A percentile compares a stretch with the other conserved stretches of the same genome.
These are phyloP conservation scores for Leavenworthia alabamica DNA, from an alignment of 345 rosid genomes.

Conservation along the genomic window DNA sequence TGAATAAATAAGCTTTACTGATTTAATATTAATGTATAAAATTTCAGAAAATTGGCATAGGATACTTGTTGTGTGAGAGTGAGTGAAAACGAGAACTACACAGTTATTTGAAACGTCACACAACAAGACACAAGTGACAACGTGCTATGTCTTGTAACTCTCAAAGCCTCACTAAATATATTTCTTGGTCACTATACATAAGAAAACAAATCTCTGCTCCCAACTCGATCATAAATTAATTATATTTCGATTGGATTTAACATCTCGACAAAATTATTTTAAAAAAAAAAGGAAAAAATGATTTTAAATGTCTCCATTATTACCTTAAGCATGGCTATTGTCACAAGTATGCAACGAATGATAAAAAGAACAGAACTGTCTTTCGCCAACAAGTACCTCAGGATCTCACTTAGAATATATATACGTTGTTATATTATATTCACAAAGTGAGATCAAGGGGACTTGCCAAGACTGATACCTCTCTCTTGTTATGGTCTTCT, in stretches of 20 bases:
- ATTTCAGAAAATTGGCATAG: slow-evolving; percentile 13
- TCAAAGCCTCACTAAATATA: slow-evolving; percentile 18
- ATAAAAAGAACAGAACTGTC: slow-evolving; percentile 22
- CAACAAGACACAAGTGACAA: slow-evolving; percentile 27
- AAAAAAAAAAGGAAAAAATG: not conserved
- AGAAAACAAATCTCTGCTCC: slow-evolving; percentile 17
- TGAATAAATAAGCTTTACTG: not conserved
- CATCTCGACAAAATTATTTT: slow-evolving; percentile 18
- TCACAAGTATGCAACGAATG: slow-evolving; percentile 26
- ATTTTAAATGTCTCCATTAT: slow-evolving; percentile 14
- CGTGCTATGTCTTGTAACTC: slow-evolving; percentile 35
- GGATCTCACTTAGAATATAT: slow-evolving; percentile 58
- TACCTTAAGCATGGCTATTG: slow-evolving; percentile 20
- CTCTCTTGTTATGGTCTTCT: slow-evolving; percentile 26
- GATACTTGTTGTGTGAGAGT: slow-evolving; percentile 26
- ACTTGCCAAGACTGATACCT: slow-evolving; percentile 45
- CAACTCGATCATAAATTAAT: slow-evolving; percentile 18
- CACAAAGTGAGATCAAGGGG: slow-evolving; percentile 85
- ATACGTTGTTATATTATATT: slow-evolving; percentile 33
- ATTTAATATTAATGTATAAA: not conserved
- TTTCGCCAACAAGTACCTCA: slow-evolving; percentile 54
- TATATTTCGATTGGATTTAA: slow-evolving; percentile 7
- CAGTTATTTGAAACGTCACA: slow-evolving; percentile 13
- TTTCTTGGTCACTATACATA: slow-evolving; percentile 13
- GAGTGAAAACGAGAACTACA: slow-evolving; percentile 12